phyloP scores from a whole-genome alignment of 345 rosid genomes.

The Populus alba region DNA sequence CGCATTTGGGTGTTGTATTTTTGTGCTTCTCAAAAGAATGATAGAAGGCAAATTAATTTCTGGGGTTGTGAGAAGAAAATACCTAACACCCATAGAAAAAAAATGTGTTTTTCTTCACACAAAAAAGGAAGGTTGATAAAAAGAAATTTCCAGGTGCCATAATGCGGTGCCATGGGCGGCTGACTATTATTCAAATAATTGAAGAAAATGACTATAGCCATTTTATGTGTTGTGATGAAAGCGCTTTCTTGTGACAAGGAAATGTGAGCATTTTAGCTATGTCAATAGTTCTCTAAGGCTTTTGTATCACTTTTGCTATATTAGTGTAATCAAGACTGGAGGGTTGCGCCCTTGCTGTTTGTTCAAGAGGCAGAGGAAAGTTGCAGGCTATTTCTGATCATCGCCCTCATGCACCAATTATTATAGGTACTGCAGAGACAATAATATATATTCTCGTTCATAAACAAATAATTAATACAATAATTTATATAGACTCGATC shows the following conservation, averaged over 20 bases:
- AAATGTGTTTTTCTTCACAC: background rate
- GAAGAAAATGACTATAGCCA: background rate
- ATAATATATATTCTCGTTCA: background rate
- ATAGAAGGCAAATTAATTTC: background rate
- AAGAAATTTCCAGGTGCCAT: background rate
- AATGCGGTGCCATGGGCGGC: background rate
- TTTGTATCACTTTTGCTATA: background rate
- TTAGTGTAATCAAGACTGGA: background rate
- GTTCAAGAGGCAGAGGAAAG: slow-evolving; percentile 12
- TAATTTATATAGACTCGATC: too few relatives aligned
- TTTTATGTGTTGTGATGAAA: background rate
- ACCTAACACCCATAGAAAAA: background rate
- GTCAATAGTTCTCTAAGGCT: too few relatives aligned
- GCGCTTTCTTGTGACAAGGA: background rate
- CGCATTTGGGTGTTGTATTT: background rate
- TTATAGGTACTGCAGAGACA: background rate
- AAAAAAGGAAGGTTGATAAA: background rate
- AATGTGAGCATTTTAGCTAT: background rate
- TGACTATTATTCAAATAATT: background rate
- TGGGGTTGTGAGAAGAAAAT: background rate
- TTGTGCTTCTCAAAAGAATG: background rate
- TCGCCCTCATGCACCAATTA: background rate
- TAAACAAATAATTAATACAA: too few relatives aligned
- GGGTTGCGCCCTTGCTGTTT: slow-evolving; percentile 9
- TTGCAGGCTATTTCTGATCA: background rate